Evolutionary conservation across 225 moss, liverwort and hornwort genomes (phyloP).

Genomic region (Marchantia polymorpha): DNA sequence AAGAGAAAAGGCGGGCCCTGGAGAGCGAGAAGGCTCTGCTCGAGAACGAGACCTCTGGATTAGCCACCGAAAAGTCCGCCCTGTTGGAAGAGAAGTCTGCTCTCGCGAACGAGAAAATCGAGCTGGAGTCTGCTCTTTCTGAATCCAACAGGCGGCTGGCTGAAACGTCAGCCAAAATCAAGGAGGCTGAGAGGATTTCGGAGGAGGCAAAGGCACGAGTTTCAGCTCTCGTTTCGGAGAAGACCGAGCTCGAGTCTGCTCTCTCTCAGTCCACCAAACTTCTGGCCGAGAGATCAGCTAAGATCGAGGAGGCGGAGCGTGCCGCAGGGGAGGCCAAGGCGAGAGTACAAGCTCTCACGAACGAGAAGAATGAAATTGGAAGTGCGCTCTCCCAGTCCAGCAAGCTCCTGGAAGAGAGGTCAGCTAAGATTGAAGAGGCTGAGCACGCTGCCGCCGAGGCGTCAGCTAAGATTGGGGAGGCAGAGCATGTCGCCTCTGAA

Average conservation of each 20-base stretch:
- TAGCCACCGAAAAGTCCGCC: conserved; percentile 6
- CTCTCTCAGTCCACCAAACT: background rate
- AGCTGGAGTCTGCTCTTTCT: conserved; percentile 20
- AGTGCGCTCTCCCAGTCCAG: background rate
- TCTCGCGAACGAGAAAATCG: conserved; percentile 2
- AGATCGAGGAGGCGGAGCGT: conserved; percentile 21
- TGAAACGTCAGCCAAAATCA: conserved; percentile 13
- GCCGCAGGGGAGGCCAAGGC: conserved; percentile 11
- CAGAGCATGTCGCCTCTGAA: conserved; percentile 10
- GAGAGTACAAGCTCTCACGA: background rate
- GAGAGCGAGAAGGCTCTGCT: conserved; percentile 23
- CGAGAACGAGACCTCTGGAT: background rate
- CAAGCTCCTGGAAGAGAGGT: conserved; percentile 5
- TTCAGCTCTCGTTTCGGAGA: background rate
- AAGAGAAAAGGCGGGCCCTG: conserved; percentile 12
- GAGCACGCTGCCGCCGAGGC: conserved; percentile 17
- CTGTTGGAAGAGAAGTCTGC: conserved; percentile 15
- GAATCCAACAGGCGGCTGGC: background rate
- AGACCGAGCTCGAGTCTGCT: conserved; percentile 13
- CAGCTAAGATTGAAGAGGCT: conserved; percentile 5
- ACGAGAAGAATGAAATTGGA: conserved; percentile 7
- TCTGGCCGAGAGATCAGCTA: conserved; percentile 1
- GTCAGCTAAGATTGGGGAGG: background rate
- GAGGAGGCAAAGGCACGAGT: conserved; percentile 10
- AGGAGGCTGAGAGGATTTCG: conserved; percentile 1